Base-by-base conservation (phyloP, 1,139 yeast genomes). In the Kluyveromyces sp. region DNA sequence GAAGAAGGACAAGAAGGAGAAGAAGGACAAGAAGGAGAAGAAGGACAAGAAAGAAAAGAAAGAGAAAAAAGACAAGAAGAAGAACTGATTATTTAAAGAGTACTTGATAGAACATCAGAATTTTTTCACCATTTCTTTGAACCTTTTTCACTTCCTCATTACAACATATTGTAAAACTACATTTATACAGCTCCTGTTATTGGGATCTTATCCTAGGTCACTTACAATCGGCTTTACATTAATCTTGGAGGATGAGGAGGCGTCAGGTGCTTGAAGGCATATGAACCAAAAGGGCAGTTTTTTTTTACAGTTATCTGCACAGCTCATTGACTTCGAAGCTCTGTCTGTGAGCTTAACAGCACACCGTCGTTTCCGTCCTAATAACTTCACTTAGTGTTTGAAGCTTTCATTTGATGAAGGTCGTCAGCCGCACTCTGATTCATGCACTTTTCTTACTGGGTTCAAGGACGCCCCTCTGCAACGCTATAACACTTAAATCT, bases 11-110 rank as follows among this genome's bases (percentile, higher is more conserved):
- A 48, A 49, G 40, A 46, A 46, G 19, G 50, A 53, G 45, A 53
- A 49, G 41, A 47, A 47, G 33, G 50, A 46, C 48, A 56, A 49
- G 36, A 32, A 38, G 36, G 35, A 38, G 17, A 31, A 31, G 36
- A 32, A 38, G 20, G 22, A 33, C 15, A 33, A 33, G 33, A 33
- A 39, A 26, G 22, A 39, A 17, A 39, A 33, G 33, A 18, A 39
- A 16, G 15, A 29, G 15, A 38, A 38, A 28, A 28, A 38, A 18
- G 63, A 67, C 43, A 64, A 67, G 55, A 65, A 71, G 61, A 64
- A 66, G 57, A 25, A 35, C 13, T 66, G 33, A 22, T 22, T 22
- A n/a, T 22, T 22, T 22, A 9, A 22, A 22, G 26, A 22, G 8
- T 22, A 6, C 6, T 22, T 22, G 26, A 22, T 22, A 22, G 26